These are phyloP conservation scores for Phytomonas sp. DNA, from an alignment of 208 protist genomes.

Conservation along the genomic window DNA sequence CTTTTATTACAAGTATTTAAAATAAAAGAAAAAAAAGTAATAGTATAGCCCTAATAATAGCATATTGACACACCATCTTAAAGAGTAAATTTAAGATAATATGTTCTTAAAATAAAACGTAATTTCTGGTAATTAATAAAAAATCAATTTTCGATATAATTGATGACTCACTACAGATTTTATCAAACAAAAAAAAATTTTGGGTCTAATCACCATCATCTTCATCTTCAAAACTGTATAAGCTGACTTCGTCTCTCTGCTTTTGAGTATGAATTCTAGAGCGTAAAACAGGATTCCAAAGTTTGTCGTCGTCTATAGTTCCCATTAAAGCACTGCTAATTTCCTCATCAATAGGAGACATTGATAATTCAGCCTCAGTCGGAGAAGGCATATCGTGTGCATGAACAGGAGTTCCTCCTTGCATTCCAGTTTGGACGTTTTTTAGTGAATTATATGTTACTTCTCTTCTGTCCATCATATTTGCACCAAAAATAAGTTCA, in stretches of 20 bases:
- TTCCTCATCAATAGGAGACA: slow-evolving; percentile 68
- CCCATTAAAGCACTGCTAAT: slow-evolving; percentile 87
- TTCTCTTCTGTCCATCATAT: slow-evolving; percentile 60
- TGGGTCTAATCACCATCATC: neutral
- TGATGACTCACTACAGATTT: neutral
- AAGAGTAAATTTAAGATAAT: neutral
- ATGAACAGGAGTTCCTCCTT: slow-evolving; percentile 76
- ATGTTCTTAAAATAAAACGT: neutral
- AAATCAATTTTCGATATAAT: neutral
- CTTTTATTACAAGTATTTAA: neutral
- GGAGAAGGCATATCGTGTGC: slow-evolving; percentile 72
- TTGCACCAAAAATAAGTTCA: slow-evolving; percentile 66
- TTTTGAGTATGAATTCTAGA: slow-evolving; percentile 57
- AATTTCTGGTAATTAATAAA: neutral
- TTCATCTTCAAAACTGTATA: slow-evolving; percentile 85
- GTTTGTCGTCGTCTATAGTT: slow-evolving; percentile 84
- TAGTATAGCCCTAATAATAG: slow-evolving; percentile 2
- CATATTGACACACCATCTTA: slow-evolving; percentile 1
- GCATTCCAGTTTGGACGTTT: slow-evolving; percentile 73
- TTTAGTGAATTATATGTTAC: slow-evolving; percentile 50
- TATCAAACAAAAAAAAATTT: neutral
- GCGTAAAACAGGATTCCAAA: slow-evolving; percentile 82
- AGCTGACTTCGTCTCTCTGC: slow-evolving; percentile 44
- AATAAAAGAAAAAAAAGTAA: neutral
- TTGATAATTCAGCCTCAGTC: slow-evolving; percentile 57